A percentile compares a stretch with the other conserved stretches of the same genome.
Evolutionary conservation across 2,329 filamentous ascomycete genomes (phyloP).

Genomic region (Truncatella angustata): DNA sequence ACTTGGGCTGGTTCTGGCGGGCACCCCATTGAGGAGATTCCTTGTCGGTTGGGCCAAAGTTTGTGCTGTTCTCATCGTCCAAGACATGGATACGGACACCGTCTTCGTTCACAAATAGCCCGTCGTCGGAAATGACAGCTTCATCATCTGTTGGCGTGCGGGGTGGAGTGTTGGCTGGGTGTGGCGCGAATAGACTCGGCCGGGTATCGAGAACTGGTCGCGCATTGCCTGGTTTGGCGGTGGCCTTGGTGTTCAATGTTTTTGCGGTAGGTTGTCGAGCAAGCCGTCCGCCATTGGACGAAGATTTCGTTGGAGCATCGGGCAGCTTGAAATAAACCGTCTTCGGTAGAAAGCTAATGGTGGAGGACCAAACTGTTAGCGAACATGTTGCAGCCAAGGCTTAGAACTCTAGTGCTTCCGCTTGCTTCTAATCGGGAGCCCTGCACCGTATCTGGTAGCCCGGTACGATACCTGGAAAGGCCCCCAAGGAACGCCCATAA

Average conservation of each 20-base stretch:
- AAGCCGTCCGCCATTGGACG: conserved; percentile 15
- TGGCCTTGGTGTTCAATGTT: conserved; percentile 25
- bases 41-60: conserved; percentile 65
- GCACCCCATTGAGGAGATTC: conserved; percentile 76
- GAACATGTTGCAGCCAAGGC: too few species aligned
- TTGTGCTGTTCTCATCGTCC: conserved; percentile 35
- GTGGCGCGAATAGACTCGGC: conserved; percentile 52
- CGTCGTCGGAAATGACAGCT: conserved; percentile 36
- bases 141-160: conserved; percentile 52
- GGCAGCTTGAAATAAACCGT: conserved; percentile 83
- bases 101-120: conserved; percentile 56
- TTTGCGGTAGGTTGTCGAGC: conserved; percentile 26
- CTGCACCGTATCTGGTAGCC: too few species aligned
- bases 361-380: too few species aligned
- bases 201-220: conserved; percentile 33
- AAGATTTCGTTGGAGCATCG: conserved; percentile 43
- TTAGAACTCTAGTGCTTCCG: too few species aligned
- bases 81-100: conserved; percentile 51
- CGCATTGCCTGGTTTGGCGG: conserved; percentile 14
- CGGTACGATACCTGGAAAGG: too few species aligned
- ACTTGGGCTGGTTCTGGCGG: conserved; percentile 74
- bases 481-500: too few species aligned
- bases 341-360: conserved; percentile 92
- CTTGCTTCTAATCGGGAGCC: too few species aligned
- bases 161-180: conserved; percentile 51